Evolutionary conservation across 345 rosid species (phyloP).

Genomic region (Aquilaria malaccensis): DNA sequence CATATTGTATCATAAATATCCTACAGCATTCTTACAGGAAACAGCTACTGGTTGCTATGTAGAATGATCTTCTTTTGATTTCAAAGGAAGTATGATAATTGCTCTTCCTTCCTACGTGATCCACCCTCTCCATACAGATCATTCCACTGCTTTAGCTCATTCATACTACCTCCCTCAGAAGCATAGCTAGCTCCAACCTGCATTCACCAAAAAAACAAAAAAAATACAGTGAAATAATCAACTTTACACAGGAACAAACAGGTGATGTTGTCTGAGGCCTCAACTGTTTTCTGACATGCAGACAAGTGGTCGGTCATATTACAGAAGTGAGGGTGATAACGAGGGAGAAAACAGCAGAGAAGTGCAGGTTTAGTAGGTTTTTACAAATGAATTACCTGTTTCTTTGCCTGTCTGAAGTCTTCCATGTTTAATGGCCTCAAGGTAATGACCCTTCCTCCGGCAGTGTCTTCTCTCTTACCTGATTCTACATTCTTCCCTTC

Average conservation of each 20-base stretch:
- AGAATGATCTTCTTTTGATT: conserved; percentile 1
- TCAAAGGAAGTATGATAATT: conserved; percentile 73
- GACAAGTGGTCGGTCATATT: neutral
- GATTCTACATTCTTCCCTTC: conserved; percentile 23
- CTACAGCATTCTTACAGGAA: neutral
- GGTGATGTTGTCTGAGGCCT: neutral
- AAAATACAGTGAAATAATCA: neutral
- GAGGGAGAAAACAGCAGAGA: neutral
- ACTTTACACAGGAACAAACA: neutral
- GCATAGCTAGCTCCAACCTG: conserved; percentile 97
- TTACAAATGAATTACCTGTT: conserved; percentile 39
- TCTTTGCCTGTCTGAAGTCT: conserved; percentile 77
- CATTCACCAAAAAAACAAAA: conserved; percentile 7
- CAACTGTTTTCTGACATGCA: neutral
- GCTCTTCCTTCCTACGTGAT: conserved; percentile 73
- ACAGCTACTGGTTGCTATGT: neutral
- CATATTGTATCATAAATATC: neutral
- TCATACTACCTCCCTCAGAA: conserved; percentile 62
- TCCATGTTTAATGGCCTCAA: conserved; percentile 70
- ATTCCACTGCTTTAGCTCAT: conserved; percentile 86
- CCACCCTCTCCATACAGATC: conserved; percentile 91
- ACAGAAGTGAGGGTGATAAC: too few relatives aligned
- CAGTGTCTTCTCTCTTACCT: conserved; percentile 21
- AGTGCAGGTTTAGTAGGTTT: neutral
- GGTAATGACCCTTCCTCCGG: conserved; percentile 46